Base-by-base conservation (phyloP, 2,329 filamentous ascomycete species). In the Ceratocystis harringtonii region DNA sequence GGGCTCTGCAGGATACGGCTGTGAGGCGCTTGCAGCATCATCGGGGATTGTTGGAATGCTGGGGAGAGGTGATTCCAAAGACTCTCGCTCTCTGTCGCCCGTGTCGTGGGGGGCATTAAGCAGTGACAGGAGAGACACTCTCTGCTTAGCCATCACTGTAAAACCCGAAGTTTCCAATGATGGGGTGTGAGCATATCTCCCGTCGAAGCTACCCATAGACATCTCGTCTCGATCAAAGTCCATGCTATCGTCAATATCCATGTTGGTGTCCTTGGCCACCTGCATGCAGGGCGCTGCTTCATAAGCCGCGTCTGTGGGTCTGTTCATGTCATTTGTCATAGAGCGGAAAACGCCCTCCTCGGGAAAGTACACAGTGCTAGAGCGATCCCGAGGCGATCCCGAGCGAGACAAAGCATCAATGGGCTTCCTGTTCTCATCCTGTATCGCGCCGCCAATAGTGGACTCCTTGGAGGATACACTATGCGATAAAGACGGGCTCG, bases 331-430 rank as follows among this genome's bases (percentile, higher is more conserved):
- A 69, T 83, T 78, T 1, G 83, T 82, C 57, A 85, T 75, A 1
- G 83, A 83, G 61, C 81, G 80, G 71, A 87, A 86, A 65, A 84
- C 81, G 61, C 84, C 86, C 70, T 86, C 79, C 19, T 80, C 79
- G 4, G 85, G 82, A 12, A 83, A 80, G 69, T 87, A 82, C 64
- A 85, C 78, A 45, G 80, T 81, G 70, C 77, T 81, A 10, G 55
- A 8, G 15, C 7, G 55, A 36, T 28, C 32, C 5, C 17, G 2
- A n/a, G 55, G 30, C 72, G 80, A 25, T 44, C 17, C 17, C 2
- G 22, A 10, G 19, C 25, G 45, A 8, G 43, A 50, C 5, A 12
- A 41, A 15, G 25, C 30, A 7, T 48, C 25, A 10, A 8, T 32
- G 10, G 25, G 45, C 19, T 30, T 19, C 19, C 41, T n/a, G 61